Base-by-base conservation (phyloP, 306 rosid species). In the Macrotyloma uniflorum region DNA sequence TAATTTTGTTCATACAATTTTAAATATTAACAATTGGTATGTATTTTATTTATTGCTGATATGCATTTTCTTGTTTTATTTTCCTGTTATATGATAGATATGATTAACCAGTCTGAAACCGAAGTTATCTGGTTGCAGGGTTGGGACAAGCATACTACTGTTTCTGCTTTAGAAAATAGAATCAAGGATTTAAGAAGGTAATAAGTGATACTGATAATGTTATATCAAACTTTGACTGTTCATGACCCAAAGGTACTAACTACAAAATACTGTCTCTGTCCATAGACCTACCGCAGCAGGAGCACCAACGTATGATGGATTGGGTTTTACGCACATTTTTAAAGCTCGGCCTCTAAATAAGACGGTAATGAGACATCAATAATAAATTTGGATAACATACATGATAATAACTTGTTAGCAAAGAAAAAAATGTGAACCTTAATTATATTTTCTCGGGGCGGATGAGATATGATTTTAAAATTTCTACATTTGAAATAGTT, bases 341-440 rank as follows among this genome's bases (percentile, higher is more conserved):
- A 93, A 90, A 87, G 93, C 91, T 57, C 85, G 59, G 20, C 90
- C 90, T 72, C 90, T 90, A 53, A 85, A 88, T 84, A 91, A 89
- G 78, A 95, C 81, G 98, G 99, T 95, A 85, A 63, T 19, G 65
- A 43, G 50, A 30, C 69, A 59, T 33, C 22, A 22, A 49, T 14
- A 15, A 49, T 63, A 59, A 69, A 75, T 67, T 36, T 76, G 15
- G 70, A 36, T 19, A 26, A 14, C 30, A 28, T 55, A 43, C 13
- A n/a, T 12, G 30, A 15, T 45, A 63, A 58, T 49, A 12, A 64
- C 53, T 75, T 33, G 33, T 45, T 45, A 46, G 3, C 33, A n/a
- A 51, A 35, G 70, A 74, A 6, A 54, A 24, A 70, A 63, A 33
- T 65, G 4, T 63, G 24, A 42, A 42, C 30, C 69, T 74, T 43